A percentile compares a stretch with the other conserved stretches of the same genome.
Evolutionary conservation across 352 stramenopile species (phyloP).

Genomic region (Phytophthora chlamydospora): DNA sequence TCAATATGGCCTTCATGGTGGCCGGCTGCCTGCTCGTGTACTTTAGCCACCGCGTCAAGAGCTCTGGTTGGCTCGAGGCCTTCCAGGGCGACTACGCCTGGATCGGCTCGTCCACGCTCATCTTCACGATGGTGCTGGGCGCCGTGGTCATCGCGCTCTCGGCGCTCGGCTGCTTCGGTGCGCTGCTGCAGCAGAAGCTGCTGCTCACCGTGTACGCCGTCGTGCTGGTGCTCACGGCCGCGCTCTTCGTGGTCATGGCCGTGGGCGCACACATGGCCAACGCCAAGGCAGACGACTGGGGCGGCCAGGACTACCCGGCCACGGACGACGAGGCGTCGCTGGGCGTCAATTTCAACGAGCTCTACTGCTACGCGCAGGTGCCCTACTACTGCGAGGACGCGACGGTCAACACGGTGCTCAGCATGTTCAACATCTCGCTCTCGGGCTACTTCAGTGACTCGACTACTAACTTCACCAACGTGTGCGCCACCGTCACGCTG

Average conservation of each 20-base stretch:
- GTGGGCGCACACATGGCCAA: constrained; percentile 63
- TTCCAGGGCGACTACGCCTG: constrained; percentile 76
- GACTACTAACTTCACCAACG: constrained; percentile 55
- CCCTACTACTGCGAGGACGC: constrained; percentile 77
- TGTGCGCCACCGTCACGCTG: constrained; percentile 55
- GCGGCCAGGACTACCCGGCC: constrained; percentile 47
- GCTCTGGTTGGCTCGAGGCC: constrained; percentile 71
- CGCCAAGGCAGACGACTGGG: constrained; percentile 62
- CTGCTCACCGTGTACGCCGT: constrained; percentile 74
- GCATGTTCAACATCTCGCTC: constrained; percentile 59
- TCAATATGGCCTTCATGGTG: constrained; percentile 89
- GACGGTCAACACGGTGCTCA: constrained; percentile 48
- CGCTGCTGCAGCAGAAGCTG: constrained; percentile 69
- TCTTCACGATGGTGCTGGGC: constrained; percentile 74
- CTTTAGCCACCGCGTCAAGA: constrained; percentile 75
- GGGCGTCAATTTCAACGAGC: constrained; percentile 74
- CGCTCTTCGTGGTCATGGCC: constrained; percentile 69
- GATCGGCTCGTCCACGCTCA: constrained; percentile 65
- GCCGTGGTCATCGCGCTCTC: constrained; percentile 71
- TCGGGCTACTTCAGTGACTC: constrained; percentile 44
- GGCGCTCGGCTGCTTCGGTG: constrained; percentile 73
- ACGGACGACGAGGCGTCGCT: constrained; percentile 53
- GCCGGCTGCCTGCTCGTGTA: constrained; percentile 79
- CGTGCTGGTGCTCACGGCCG: constrained; percentile 63
- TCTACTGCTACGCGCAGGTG: constrained; percentile 85